Conservation (phyloP, 768 basidiomycete genomes). For the Rhodotorula taiwanensis region DNA sequence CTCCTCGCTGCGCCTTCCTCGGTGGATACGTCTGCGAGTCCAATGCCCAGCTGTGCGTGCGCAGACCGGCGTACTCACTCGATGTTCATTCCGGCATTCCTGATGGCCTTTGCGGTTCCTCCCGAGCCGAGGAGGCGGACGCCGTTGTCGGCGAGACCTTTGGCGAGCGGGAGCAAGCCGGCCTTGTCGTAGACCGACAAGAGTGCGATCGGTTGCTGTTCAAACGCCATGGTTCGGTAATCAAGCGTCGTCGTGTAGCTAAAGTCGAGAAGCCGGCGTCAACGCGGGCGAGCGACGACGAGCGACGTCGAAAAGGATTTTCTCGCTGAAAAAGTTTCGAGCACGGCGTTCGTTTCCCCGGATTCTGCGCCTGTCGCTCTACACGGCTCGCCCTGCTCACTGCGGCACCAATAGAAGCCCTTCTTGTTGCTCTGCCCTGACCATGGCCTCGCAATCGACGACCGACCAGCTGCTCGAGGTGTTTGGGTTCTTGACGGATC, state of each 20-base stretch:
- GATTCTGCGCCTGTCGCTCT: not conserved
- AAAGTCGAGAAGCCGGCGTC: too few relatives aligned
- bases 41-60: not conserved
- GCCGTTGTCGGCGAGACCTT: conserved; percentile 70
- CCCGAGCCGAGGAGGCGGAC: conserved; percentile 88
- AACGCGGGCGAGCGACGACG: too few relatives aligned
- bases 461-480: conserved; percentile 53
- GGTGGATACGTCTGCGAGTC: too few relatives aligned
- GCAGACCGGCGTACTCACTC: conserved; percentile 52
- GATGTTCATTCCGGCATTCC: conserved; percentile 83
- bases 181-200: conserved; percentile 96
- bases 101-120: conserved; percentile 94
- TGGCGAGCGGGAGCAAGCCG: conserved; percentile 77
- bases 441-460: conserved; percentile 9
- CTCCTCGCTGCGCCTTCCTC: too few relatives aligned
- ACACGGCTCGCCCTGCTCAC: not conserved
- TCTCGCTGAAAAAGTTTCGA: too few relatives aligned
- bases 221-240: not conserved
- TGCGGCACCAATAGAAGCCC: too few relatives aligned
- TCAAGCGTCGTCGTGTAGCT: too few relatives aligned
- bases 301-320: too few relatives aligned
- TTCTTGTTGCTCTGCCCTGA: too few relatives aligned
- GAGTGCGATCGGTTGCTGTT: conserved; percentile 52
- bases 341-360: not conserved
- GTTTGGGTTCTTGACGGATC: conserved; percentile 73